These are phyloP conservation scores for Thermothelomyces thermophilus DNA, from an alignment of 2,329 filamentous ascomycete species.

Conservation along the genomic window DNA sequence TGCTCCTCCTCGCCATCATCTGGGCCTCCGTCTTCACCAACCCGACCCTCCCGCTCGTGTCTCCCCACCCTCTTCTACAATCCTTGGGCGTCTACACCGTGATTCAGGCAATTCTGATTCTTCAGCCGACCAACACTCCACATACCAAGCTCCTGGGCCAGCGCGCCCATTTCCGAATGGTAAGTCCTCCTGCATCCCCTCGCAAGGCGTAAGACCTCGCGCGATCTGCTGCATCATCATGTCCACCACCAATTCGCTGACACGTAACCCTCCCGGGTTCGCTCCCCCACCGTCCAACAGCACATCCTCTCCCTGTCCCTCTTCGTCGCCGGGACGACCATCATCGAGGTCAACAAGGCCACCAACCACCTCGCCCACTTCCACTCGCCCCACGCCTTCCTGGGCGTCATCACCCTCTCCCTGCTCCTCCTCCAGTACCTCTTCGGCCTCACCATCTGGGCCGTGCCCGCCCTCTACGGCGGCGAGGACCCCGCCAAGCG, in stretches of 20 bases:
- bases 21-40: conserved; percentile 68
- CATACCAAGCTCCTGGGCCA: conserved; percentile 61
- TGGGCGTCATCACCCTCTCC: conserved; percentile 71
- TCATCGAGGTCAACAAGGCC: conserved; percentile 83
- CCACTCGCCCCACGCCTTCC: conserved; percentile 70
- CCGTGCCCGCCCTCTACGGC: conserved; percentile 66
- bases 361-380: conserved; percentile 63
- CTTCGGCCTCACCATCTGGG: conserved; percentile 80
- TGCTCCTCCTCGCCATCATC: conserved; percentile 68
- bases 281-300: background rate
- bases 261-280: background rate
- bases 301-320: conserved; percentile 58
- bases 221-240: too few species aligned
- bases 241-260: too few species aligned
- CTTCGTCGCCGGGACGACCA: conserved; percentile 57
- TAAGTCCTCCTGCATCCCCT: too few species aligned
- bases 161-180: conserved; percentile 58
- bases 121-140: conserved; percentile 79
- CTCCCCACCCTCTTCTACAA: conserved; percentile 72
- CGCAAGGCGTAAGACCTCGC: too few species aligned
- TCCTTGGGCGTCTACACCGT: conserved; percentile 64
- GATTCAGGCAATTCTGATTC: conserved; percentile 71
- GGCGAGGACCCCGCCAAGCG: conserved; percentile 71
- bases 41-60: conserved; percentile 67
- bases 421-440: conserved; percentile 65